phyloP scores from a whole-genome alignment of 257 asterid genomes.

The Nicotiana undulata region DNA sequence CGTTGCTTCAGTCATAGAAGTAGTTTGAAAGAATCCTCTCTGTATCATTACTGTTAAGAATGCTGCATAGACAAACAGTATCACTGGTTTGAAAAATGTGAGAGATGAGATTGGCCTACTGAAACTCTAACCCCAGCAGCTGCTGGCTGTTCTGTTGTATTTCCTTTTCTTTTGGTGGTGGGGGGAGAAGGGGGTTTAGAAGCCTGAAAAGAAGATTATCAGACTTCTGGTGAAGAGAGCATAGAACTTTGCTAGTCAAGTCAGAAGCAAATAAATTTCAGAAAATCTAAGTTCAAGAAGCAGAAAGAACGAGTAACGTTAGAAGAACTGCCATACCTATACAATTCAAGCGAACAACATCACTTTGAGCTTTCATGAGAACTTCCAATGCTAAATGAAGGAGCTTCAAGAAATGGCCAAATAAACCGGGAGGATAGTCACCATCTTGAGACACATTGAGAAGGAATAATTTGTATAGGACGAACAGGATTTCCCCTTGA shows the following conservation, averaged over 20 bases:
- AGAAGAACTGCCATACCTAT: slow-evolving; percentile 46
- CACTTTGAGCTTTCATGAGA: slow-evolving; percentile 82
- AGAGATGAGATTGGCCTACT: neutral
- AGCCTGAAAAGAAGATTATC: neutral
- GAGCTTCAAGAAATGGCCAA: slow-evolving; percentile 55
- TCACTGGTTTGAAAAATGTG: neutral
- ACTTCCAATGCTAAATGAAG: slow-evolving; percentile 54
- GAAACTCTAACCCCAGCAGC: neutral
- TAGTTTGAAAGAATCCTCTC: slow-evolving; percentile 64
- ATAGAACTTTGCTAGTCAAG: neutral
- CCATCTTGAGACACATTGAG: slow-evolving; percentile 38
- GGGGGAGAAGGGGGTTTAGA: neutral
- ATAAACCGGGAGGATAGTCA: slow-evolving; percentile 35
- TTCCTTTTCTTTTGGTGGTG: neutral
- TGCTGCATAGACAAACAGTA: slow-evolving; percentile 42
- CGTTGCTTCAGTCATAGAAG: slow-evolving; percentile 28
- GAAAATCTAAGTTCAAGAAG: neutral
- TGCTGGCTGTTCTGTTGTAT: neutral
- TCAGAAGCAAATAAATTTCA: neutral
- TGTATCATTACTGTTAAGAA: slow-evolving; percentile 75
- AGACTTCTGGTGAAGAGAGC: neutral
- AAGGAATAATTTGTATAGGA: slow-evolving; percentile 58
- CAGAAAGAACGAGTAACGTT: neutral
- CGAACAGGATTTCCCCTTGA: slow-evolving; percentile 88
- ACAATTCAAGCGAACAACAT: slow-evolving; percentile 81